A percentile compares a stretch with the other conserved stretches of the same genome.
These are phyloP conservation scores for Phytophthora pinifolia DNA, from an alignment of 352 stramenopile species.

Conservation along the genomic window DNA sequence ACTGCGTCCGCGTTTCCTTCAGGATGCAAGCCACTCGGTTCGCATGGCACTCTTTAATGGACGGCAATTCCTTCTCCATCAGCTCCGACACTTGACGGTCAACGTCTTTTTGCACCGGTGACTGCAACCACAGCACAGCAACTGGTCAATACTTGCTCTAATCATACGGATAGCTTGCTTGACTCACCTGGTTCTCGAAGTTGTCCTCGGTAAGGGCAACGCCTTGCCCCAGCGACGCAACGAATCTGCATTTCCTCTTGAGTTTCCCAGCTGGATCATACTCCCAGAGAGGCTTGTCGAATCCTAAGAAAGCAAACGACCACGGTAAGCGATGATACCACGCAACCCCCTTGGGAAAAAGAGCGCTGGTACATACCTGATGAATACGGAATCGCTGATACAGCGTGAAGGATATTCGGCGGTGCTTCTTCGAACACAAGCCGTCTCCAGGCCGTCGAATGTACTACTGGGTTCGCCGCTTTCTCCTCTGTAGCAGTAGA, in stretches of 20 bases:
- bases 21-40: slow-evolving; percentile 40
- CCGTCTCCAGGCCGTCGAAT: slow-evolving; percentile 41
- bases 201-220: slow-evolving; percentile 25
- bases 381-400: slow-evolving; percentile 27
- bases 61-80: slow-evolving; percentile 32
- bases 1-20: slow-evolving; percentile 29
- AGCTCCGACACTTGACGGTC: slow-evolving; percentile 33
- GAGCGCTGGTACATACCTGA: slow-evolving; percentile 7
- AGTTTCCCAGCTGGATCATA: slow-evolving; percentile 40
- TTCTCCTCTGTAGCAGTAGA: slow-evolving; percentile 11
- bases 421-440: slow-evolving; percentile 35
- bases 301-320: slow-evolving; percentile 23
- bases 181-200: slow-evolving; percentile 21
- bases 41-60: slow-evolving; percentile 45
- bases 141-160: background rate
- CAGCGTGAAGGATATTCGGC: slow-evolving; percentile 31
- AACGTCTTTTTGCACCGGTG: slow-evolving; percentile 31
- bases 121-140: slow-evolving; percentile 3
- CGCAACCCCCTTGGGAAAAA: too few relatives aligned
- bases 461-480: slow-evolving; percentile 24
- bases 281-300: slow-evolving; percentile 36
- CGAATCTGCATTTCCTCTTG: slow-evolving; percentile 32
- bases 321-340: background rate
- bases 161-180: background rate
- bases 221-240: slow-evolving; percentile 13